A percentile compares a stretch with the other conserved stretches of the same genome.
Conservation (phyloP, 23 red algal genomes). For the Gracilariopsis chorda region DNA sequence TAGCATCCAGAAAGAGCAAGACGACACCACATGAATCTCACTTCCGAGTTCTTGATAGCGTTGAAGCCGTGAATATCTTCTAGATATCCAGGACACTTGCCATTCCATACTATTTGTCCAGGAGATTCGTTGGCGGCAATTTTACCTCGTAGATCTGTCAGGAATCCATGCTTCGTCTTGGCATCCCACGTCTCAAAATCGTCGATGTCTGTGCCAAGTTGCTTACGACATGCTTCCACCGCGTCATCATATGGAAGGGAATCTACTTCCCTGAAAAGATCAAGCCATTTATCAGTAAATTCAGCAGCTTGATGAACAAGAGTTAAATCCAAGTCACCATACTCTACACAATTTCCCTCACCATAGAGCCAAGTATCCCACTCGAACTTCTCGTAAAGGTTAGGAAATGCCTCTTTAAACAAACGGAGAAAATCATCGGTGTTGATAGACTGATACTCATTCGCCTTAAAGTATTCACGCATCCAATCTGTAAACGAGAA, state of each 20-base stretch:
- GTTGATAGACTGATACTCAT: constrained; percentile 14
- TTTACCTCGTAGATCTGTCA: not conserved
- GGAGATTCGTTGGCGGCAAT: not conserved
- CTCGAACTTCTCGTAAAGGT: constrained; percentile 4
- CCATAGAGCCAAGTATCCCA: constrained; percentile 34
- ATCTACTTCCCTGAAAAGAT: not conserved
- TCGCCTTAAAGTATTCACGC: not conserved
- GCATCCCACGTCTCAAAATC: not conserved
- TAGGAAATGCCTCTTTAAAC: not conserved
- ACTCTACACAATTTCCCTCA: not conserved
- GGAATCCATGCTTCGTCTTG: not conserved
- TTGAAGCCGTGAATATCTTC: not conserved
- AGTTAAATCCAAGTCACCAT: constrained; percentile 4
- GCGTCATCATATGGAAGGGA: not conserved
- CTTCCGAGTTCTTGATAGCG: constrained; percentile 8
- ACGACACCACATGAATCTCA: constrained; percentile 15
- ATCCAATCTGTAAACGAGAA: not conserved
- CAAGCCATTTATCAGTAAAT: not conserved
- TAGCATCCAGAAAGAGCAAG: constrained; percentile 17
- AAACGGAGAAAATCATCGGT: not conserved
- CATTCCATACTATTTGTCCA: too few relatives aligned
- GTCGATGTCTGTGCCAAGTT: not conserved
- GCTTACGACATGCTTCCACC: not conserved
- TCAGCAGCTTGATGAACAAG: not conserved
- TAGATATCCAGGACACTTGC: not conserved